Evolutionary conservation across 192 early-diverging fungal genomes (phyloP).

Genomic region (Phlyctochytrium bullatum): DNA sequence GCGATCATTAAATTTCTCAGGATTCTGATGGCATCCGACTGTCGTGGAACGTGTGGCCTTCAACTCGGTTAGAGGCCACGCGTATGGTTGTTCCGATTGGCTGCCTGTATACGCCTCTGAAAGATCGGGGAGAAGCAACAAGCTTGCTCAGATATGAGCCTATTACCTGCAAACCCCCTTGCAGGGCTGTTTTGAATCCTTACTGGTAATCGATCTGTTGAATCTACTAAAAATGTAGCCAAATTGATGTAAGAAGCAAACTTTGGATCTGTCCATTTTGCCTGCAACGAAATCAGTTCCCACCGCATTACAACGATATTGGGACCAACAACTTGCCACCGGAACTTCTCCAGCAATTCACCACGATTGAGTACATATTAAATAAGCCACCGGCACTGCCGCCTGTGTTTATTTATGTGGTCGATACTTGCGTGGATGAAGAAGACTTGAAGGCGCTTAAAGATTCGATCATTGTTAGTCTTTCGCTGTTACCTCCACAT

Average conservation of each 20-base stretch:
- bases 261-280: conserved; percentile 99
- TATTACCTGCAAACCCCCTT: conserved; percentile 94
- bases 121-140: conserved; percentile 76
- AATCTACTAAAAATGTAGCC: conserved; percentile 47
- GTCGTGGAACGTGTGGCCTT: conserved; percentile 98
- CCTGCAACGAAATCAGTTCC: conserved; percentile 93
- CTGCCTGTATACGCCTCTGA: conserved; percentile 89
- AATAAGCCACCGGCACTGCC: conserved; percentile 76
- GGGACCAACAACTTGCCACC: conserved; percentile 87
- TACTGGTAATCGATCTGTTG: conserved; percentile 69
- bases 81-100: conserved; percentile 92
- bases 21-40: conserved; percentile 94
- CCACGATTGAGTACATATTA: conserved; percentile 95
- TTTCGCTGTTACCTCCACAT: conserved; percentile 88
- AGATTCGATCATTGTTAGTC: conserved; percentile 84
- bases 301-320: conserved; percentile 97
- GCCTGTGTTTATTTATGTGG: conserved; percentile 94
- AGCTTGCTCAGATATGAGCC: conserved; percentile 86
- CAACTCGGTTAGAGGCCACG: conserved; percentile 90
- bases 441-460: conserved; percentile 95
- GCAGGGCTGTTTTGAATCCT: conserved; percentile 94
- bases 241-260: conserved; percentile 93
- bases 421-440: conserved; percentile 95
- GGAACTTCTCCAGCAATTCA: conserved; percentile 86
- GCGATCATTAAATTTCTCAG: conserved; percentile 47